A percentile compares a stretch with the other conserved stretches of the same genome.
Conservation (phyloP, 305 asterid genomes). For the Fraxinus xanthoxyloides region DNA sequence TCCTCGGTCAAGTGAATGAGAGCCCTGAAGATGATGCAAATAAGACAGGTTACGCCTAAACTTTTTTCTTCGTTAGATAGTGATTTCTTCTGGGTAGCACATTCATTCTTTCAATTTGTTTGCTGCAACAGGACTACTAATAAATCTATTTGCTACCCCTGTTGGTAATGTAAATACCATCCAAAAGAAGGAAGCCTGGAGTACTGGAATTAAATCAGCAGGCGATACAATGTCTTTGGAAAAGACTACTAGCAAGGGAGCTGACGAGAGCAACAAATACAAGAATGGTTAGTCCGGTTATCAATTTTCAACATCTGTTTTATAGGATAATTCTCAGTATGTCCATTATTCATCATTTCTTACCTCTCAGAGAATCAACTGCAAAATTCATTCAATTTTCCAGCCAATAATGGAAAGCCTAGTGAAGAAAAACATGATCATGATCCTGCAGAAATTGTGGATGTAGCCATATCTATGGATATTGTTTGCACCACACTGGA, state of each 20-base stretch:
- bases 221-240: constrained; percentile 5
- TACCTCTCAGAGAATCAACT: constrained; percentile 12
- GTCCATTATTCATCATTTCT: constrained; percentile 10
- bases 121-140: neutral
- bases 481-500: constrained; percentile 16
- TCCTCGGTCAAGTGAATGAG: constrained; percentile 11
- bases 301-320: neutral
- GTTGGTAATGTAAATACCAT: neutral
- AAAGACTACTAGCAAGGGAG: neutral
- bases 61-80: neutral
- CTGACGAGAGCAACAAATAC: constrained; percentile 12
- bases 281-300: constrained; percentile 35
- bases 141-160: neutral
- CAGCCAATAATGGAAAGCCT: constrained; percentile 21
- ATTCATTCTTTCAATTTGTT: neutral
- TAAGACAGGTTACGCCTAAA: neutral
- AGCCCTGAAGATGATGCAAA: neutral
- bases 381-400: constrained; percentile 6
- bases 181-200: neutral
- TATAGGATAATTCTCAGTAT: constrained; percentile 3
- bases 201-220: constrained; percentile 18
- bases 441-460: constrained; percentile 12
- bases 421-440: constrained; percentile 16
- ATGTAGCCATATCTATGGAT: constrained; percentile 22
- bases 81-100: neutral